These are phyloP conservation scores for Zymoseptoria crescenta DNA, from an alignment of 2,329 filamentous ascomycete genomes.

Conservation along the genomic window DNA sequence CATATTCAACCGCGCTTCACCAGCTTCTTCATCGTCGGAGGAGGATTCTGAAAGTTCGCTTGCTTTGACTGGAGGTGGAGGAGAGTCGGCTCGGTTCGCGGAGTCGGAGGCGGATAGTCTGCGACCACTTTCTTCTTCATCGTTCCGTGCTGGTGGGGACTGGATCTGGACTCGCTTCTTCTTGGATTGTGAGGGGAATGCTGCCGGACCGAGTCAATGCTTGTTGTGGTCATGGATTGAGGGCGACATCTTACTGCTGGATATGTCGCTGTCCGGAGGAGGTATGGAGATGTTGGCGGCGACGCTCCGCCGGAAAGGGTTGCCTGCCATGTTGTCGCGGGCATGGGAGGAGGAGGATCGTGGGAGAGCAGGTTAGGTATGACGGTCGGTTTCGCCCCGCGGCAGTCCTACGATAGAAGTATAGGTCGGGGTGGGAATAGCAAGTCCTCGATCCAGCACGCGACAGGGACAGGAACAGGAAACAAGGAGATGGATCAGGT, in stretches of 20 bases:
- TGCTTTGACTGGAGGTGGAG: conserved; percentile 8
- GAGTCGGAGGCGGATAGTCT: conserved; percentile 11
- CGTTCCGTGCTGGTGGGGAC: conserved; percentile 21
- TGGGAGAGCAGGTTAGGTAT: neutral
- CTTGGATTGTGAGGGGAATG: conserved; percentile 16
- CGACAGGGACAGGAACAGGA: too few species aligned
- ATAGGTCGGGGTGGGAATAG: too few species aligned
- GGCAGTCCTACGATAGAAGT: neutral
- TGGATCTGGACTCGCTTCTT: conserved; percentile 26
- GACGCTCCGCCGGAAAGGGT: conserved; percentile 25
- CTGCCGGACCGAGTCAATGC: conserved; percentile 17
- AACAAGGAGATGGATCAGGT: too few species aligned
- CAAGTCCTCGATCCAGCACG: too few species aligned
- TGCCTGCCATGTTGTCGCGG: conserved; percentile 22
- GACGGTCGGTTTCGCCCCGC: too few species aligned
- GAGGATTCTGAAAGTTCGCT: conserved; percentile 15
- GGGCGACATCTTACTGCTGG: neutral
- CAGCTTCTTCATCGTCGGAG: conserved; percentile 15
- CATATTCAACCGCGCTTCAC: conserved; percentile 17
- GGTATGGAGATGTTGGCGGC: conserved; percentile 15
- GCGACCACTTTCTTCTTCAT: conserved; percentile 9
- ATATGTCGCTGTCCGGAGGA: conserved; percentile 7
- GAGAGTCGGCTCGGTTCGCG: conserved; percentile 9
- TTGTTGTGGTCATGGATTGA: conserved; percentile 4
- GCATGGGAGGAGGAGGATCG: neutral